A percentile compares a stretch with the other conserved stretches of the same genome.
These are phyloP conservation scores for Pseudonectria foliicola DNA, from an alignment of 2,329 filamentous ascomycete genomes.

Conservation along the genomic window DNA sequence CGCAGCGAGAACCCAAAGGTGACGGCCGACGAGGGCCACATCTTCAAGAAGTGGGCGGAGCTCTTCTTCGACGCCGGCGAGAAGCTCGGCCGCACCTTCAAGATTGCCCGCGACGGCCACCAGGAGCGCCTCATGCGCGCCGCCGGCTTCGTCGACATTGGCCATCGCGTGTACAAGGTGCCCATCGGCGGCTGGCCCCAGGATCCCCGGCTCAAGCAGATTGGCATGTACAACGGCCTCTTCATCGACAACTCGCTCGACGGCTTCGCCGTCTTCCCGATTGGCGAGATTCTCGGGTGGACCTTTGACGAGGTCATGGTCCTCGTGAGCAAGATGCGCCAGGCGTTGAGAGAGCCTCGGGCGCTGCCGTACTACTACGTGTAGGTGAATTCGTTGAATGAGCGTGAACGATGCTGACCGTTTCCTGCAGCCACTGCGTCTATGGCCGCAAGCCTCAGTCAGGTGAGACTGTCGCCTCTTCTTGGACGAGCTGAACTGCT, in stretches of 20 bases:
- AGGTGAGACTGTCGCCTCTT: too few relatives aligned
- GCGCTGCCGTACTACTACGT: conserved; percentile 5
- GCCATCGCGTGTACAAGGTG: conserved; percentile 26
- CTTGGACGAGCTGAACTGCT: too few relatives aligned
- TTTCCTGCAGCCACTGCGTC: too few relatives aligned
- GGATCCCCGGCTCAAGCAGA: conserved; percentile 34
- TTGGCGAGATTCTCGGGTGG: conserved; percentile 23
- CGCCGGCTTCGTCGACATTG: conserved; percentile 29
- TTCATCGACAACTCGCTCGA: conserved; percentile 21
- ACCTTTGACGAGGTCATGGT: conserved; percentile 17
- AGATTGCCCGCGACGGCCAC: conserved; percentile 12
- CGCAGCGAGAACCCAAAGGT: conserved; percentile 8
- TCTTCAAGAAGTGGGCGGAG: conserved; percentile 21
- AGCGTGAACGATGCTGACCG: too few relatives aligned
- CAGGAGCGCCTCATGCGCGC: conserved; percentile 16
- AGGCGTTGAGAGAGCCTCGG: conserved; percentile 5
- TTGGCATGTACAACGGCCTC: conserved; percentile 27
- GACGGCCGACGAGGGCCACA: conserved; percentile 5
- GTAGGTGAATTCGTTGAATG: conserved; percentile 1
- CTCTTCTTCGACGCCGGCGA: conserved; percentile 22
- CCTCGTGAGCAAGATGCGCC: conserved; percentile 16
- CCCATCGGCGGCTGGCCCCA: conserved; percentile 37
- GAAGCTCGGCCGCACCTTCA: conserved; percentile 19
- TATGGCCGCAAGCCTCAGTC: too few relatives aligned
- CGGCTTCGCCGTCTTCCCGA: conserved; percentile 20